Evolutionary conservation across 2,329 filamentous ascomycete genomes (phyloP), one percentile per base, ranked within the genome.

Genomic region (Paecilomyces dactylethromorphus): DNA sequence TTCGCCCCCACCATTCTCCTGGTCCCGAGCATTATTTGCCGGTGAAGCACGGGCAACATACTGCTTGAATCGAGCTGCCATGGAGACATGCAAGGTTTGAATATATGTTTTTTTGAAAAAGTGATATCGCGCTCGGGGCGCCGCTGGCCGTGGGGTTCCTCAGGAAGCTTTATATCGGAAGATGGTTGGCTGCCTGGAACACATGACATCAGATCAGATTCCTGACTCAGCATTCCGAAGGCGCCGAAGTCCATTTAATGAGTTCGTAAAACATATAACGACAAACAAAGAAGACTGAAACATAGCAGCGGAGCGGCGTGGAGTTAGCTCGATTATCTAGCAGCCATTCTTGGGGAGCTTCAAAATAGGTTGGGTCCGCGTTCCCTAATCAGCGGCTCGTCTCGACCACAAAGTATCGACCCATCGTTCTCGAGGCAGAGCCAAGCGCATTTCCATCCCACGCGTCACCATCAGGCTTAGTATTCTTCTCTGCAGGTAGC

Each of bases 341-440:
- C 10, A 6, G 10, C 11, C 7, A 26, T 29, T 13, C 24, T 29
- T n/a, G 5, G 50, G 21, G 6, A n/a, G n/a, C 45, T 1, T 10
- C 11, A 50, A n/a, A 50, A n/a, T 15, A 29, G 35, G 3, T 18
- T 45, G 5, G 12, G 21, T 50, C 45, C 10, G 45, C 31, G n/a
- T 13, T 54, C 11, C 12, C 49, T 13, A 54, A 58, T 61, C 57
- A 61, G 56, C 59, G 68, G 49, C 66, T 64, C 13, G 69, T 72
- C 63, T 90, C 84, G 1, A 94, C 91, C 7, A 93, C 85, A 65
- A 95, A 93, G 67, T 87, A 95, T 63, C 82, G 84, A 13, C 89
- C 90, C 3, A 82, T 82, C 57, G 80, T 91, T 66, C 82, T 84
- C 15, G 82, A 79, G 0, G 90, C 89, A 57, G 82, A 82, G 1